Conservation (phyloP, 129 eudicot genomes). For the Chrysanthemum makinoi region DNA sequence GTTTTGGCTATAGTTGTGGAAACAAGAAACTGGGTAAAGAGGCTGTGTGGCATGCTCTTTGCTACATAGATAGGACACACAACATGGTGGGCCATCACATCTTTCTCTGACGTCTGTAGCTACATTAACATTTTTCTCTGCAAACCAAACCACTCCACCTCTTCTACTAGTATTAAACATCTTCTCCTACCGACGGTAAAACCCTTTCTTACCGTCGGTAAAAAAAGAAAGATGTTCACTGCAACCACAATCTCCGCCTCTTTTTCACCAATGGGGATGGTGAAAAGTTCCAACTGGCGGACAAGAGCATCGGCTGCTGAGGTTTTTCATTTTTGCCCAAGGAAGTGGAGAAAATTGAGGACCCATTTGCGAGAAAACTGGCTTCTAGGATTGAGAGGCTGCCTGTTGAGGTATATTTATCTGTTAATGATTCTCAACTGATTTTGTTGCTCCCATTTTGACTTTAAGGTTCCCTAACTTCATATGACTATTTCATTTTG, state of each 20-base stretch:
- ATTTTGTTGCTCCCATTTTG: background rate
- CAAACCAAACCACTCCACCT: too few species aligned
- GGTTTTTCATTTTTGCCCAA: constrained; percentile 69
- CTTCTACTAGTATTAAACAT: too few species aligned
- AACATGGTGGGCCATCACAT: too few species aligned
- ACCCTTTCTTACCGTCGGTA: background rate
- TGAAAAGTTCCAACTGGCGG: constrained; percentile 24
- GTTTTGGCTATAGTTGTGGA: too few species aligned
- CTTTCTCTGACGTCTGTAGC: too few species aligned
- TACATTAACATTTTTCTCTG: too few species aligned
- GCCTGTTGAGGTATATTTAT: constrained; percentile 53
- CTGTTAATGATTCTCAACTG: background rate
- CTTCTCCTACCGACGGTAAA: too few species aligned
- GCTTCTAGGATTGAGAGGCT: constrained; percentile 74
- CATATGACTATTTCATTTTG: background rate
- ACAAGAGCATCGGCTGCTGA: constrained; percentile 35
- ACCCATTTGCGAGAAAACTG: constrained; percentile 61
- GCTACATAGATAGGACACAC: too few species aligned
- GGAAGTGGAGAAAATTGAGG: constrained; percentile 55
- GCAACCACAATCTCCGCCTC: constrained; percentile 29
- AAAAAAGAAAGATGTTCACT: constrained; percentile 16
- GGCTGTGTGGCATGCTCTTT: too few species aligned
- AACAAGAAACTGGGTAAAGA: too few species aligned
- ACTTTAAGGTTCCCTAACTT: background rate
- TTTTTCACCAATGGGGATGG: constrained; percentile 4